Base-by-base conservation (phyloP, 1,284 basidiomycete species). In the Heliocybe sulcata region DNA sequence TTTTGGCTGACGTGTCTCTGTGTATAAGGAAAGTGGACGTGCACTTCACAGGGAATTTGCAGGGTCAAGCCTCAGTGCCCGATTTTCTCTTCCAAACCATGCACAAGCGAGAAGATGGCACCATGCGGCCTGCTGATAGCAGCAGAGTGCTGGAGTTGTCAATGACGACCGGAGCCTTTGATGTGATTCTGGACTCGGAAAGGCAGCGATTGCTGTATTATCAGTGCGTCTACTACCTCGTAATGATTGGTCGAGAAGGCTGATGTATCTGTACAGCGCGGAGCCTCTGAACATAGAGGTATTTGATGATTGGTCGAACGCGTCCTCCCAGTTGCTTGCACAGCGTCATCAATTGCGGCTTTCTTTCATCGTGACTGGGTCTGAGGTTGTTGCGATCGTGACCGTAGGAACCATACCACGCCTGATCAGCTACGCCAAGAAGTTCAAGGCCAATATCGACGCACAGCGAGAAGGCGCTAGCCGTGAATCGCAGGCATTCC, bases 261-360 rank as follows among this genome's bases (percentile, higher is more conserved):
- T 33, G 53, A 54, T 20, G 51, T 14, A 11, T 33, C n/a, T 9
- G 26, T 55, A 20, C 57, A 94, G 91, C 42, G 86, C 92, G 23
- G 87, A 90, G 63, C 91, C 93, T 0, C 69, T 92, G 27, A 75
- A 81, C 55, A 80, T 94, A 52, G 80, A 82, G 51, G 82, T 94
- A 45, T 82, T 77, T 58, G 92, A 96, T 62, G 90, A 95, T 64
- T 95, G 92, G 92, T 82, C 81, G 3, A 72, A 73, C 51, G 75
- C 79, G 54, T 69, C 72, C 14, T 62, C 73, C 1, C 62, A 67
- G 27, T 58, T 69, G 14, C 63, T 74, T 45, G 68, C 75, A n/a
- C 69, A 74, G 35, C 74, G 80, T 29, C 77, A 77, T 3, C 82
- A 82, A n/a, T 74, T 94, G 3, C 78, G 79, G 19, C 77, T 96